Conservation (phyloP, 108 stramenopile species). For the Schizochytrium sp. region DNA sequence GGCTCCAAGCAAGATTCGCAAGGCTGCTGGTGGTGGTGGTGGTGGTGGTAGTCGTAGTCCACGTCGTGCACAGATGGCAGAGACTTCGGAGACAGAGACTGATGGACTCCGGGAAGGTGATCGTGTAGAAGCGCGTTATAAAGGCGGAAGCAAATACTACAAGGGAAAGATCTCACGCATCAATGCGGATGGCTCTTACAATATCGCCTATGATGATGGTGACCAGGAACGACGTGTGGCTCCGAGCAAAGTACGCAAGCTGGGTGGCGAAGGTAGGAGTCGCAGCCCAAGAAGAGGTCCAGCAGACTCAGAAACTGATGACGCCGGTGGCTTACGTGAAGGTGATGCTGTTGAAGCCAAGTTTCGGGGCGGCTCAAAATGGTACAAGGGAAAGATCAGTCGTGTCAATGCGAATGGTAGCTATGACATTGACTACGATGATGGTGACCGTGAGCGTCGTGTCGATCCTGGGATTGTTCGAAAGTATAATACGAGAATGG, state of each 20-base stretch:
- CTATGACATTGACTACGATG: slow-evolving; percentile 73
- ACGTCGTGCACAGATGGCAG: not conserved
- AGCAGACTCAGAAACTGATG: not conserved
- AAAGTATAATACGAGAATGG: slow-evolving; percentile 75
- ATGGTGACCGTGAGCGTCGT: slow-evolving; percentile 69
- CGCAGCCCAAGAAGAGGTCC: not conserved
- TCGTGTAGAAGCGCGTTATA: not conserved
- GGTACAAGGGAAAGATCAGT: slow-evolving; percentile 66
- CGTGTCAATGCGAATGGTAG: slow-evolving; percentile 68
- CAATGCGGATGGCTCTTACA: slow-evolving; percentile 35
- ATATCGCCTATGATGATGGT: slow-evolving; percentile 58
- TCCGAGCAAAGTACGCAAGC: slow-evolving; percentile 37
- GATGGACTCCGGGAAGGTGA: not conserved
- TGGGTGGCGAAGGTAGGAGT: not conserved
- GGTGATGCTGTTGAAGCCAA: slow-evolving; percentile 64
- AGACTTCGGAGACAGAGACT: not conserved
- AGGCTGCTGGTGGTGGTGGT: too few relatives aligned
- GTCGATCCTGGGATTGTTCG: slow-evolving; percentile 69
- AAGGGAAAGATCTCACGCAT: slow-evolving; percentile 32
- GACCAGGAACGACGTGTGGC: slow-evolving; percentile 39
- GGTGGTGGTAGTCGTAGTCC: not conserved
- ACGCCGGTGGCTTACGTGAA: not conserved
- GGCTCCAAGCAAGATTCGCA: too few relatives aligned
- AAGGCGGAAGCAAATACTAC: not conserved
- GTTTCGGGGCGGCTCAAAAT: slow-evolving; percentile 65